Percentiles rank a stretch among this genome's conserved stretches.
phyloP scores from a whole-genome alignment of 2,329 filamentous ascomycete species.

The Aspergillus udagawae region DNA sequence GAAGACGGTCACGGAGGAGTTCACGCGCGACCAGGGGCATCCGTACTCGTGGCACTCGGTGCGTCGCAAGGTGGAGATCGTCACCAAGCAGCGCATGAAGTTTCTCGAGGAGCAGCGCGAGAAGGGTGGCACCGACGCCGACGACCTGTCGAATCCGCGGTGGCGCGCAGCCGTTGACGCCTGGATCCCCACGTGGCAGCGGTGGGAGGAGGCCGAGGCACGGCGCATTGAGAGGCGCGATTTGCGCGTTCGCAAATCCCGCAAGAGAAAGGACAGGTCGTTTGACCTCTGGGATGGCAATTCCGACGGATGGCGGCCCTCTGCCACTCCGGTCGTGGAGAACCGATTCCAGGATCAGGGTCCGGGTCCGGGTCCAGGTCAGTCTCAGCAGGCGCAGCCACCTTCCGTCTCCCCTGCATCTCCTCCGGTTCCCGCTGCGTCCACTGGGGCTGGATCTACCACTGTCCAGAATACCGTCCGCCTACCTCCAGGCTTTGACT shows the following conservation, averaged over 20 bases:
- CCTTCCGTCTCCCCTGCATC: neutral
- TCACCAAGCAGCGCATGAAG: constrained; percentile 40
- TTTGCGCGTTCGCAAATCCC: constrained; percentile 21
- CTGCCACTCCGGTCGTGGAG: constrained; percentile 1
- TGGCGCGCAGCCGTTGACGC: constrained; percentile 37
- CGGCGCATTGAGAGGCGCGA: constrained; percentile 37
- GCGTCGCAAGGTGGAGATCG: constrained; percentile 38
- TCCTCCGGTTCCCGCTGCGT: neutral
- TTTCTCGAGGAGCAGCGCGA: constrained; percentile 34
- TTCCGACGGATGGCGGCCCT: constrained; percentile 6
- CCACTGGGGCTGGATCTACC: constrained; percentile 1
- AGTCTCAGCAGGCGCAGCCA: neutral
- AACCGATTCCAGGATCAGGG: neutral
- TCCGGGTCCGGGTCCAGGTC: neutral
- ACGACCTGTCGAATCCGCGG: constrained; percentile 34
- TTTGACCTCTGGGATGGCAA: constrained; percentile 13
- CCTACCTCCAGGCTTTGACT: constrained; percentile 37
- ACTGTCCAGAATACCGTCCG: constrained; percentile 21
- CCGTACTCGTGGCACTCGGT: constrained; percentile 43
- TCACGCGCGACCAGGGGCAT: constrained; percentile 34
- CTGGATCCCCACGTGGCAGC: constrained; percentile 41
- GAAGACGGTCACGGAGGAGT: constrained; percentile 36
- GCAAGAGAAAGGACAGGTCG: constrained; percentile 23
- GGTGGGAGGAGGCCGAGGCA: constrained; percentile 36
- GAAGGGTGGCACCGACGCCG: constrained; percentile 19